Percentiles rank a stretch among this genome's conserved stretches.
Evolutionary conservation across 345 rosid genomes (phyloP).

Genomic region (Arabidopsis suecica): DNA sequence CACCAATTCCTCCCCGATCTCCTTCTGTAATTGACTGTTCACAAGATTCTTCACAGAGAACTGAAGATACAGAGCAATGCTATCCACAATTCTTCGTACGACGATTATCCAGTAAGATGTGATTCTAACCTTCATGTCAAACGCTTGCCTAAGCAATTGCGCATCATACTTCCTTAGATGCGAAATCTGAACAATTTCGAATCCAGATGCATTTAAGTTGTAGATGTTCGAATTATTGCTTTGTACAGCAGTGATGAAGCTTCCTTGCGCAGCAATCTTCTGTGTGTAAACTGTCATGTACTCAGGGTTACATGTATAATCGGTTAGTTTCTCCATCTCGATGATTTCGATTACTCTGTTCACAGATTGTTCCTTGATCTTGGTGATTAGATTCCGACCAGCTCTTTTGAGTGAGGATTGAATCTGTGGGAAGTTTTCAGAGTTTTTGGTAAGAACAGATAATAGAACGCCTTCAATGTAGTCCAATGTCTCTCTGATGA

Average conservation of each 20-base stretch:
- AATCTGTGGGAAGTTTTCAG: conserved; percentile 14
- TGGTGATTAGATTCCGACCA: conserved; percentile 6
- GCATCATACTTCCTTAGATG: conserved; percentile 3
- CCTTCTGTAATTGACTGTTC: not conserved
- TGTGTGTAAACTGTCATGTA: not conserved
- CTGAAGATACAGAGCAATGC: not conserved
- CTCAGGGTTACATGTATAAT: conserved; percentile 33
- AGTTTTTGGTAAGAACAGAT: conserved; percentile 16
- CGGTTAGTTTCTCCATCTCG: not conserved
- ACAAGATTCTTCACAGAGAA: not conserved
- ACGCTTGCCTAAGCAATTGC: conserved; percentile 26
- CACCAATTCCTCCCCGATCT: not conserved
- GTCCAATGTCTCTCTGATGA: conserved; percentile 23
- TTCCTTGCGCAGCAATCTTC: not conserved
- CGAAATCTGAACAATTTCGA: not conserved
- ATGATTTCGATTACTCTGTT: not conserved
- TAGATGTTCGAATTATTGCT: not conserved
- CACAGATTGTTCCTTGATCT: conserved; percentile 6
- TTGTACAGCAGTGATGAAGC: not conserved
- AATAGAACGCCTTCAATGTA: not conserved
- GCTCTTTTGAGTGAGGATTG: conserved; percentile 10
- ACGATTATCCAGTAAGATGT: conserved; percentile 46
- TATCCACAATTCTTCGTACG: conserved; percentile 42
- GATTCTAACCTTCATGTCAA: conserved; percentile 41
- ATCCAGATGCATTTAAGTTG: not conserved